Conservation (phyloP, 306 rosid genomes). For the Heteromeles arbutifolia region DNA sequence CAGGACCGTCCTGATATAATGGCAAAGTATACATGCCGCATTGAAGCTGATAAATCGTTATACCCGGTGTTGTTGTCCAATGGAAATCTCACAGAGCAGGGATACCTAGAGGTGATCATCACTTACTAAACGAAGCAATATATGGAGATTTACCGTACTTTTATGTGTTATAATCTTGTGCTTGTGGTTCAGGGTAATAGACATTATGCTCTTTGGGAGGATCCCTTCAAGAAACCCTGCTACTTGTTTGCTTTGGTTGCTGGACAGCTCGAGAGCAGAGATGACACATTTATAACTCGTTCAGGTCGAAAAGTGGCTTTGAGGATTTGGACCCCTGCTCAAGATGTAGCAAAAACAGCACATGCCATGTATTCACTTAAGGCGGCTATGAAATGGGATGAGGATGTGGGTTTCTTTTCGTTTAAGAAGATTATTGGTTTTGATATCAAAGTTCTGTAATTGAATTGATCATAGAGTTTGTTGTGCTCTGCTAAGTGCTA, state of each 20-base stretch:
- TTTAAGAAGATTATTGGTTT: conserved; percentile 12
- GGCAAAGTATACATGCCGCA: conserved; percentile 84
- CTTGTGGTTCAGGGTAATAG: conserved; percentile 63
- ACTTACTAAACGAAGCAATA: not conserved
- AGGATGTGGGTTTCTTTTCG: conserved; percentile 60
- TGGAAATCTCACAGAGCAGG: conserved; percentile 82
- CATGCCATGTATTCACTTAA: conserved; percentile 94
- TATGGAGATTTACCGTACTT: conserved; percentile 11
- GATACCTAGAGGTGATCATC: conserved; percentile 72
- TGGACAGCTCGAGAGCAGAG: conserved; percentile 84
- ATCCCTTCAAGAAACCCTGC: conserved; percentile 96
- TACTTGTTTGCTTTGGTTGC: conserved; percentile 99
- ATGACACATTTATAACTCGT: conserved; percentile 60
- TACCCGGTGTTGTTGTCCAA: conserved; percentile 95
- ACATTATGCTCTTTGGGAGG: conserved; percentile 94
- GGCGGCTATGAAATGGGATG: conserved; percentile 99
- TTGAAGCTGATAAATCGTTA: conserved; percentile 76
- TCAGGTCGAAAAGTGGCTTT: conserved; percentile 79
- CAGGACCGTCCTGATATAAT: conserved; percentile 98
- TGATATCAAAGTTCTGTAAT: conserved; percentile 3
- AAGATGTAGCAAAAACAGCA: conserved; percentile 78
- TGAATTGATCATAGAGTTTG: conserved; percentile 16
- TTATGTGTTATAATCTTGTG: conserved; percentile 16
- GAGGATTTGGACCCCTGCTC: conserved; percentile 92
- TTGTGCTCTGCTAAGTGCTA: conserved; percentile 14